These are phyloP conservation scores for Mytilinidion resinicola DNA, from an alignment of 495 filamentous ascomycete species.

Conservation along the genomic window DNA sequence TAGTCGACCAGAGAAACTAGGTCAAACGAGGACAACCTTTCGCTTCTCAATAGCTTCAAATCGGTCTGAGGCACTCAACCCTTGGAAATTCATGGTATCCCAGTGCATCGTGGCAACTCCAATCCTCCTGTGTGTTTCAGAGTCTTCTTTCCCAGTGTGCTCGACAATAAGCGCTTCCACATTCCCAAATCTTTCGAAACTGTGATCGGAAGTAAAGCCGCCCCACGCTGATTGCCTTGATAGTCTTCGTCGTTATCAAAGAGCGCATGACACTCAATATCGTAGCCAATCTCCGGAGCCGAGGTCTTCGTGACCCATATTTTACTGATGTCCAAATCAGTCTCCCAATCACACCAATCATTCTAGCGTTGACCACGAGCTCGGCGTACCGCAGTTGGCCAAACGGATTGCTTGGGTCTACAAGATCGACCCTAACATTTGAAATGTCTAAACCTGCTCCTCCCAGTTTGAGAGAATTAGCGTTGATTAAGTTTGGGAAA, in stretches of 20 bases:
- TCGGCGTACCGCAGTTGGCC: background rate
- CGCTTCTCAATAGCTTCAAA: background rate
- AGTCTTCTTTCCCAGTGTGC: background rate
- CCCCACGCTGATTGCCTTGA: background rate
- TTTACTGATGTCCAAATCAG: background rate
- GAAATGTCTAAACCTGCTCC: background rate
- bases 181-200: background rate
- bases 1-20: too few species aligned
- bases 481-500: background rate
- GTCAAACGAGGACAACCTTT: background rate
- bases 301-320: background rate
- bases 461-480: background rate
- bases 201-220: background rate
- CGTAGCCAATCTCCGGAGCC: background rate
- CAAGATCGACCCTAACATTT: background rate
- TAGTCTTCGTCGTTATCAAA: slow-evolving; percentile 5
- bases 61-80: background rate
- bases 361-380: background rate
- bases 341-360: background rate
- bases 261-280: background rate
- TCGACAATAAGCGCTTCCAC: background rate
- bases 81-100: too few species aligned
- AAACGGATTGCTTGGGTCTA: background rate
- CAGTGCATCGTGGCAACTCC: background rate
- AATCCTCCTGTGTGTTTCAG: background rate